phyloP scores from a whole-genome alignment of 257 asterid genomes.

The Fraxinus cuspidata region DNA sequence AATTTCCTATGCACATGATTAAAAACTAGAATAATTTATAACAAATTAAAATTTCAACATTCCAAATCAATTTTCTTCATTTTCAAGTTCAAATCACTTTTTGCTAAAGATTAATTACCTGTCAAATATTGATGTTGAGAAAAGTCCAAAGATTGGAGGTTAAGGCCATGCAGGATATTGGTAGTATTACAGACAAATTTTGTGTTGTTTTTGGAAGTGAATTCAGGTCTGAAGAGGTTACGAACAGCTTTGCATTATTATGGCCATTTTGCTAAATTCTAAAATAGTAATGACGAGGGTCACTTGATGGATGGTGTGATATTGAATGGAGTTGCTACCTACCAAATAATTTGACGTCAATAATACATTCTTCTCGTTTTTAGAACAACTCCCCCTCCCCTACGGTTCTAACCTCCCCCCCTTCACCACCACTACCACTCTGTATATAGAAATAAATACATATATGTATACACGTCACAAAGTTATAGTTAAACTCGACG shows the following conservation, averaged over 20 bases:
- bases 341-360: constrained; percentile 33
- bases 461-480: too few relatives aligned
- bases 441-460: too few relatives aligned
- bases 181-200: background rate
- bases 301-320: constrained; percentile 21
- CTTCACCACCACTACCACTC: too few relatives aligned
- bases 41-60: too few relatives aligned
- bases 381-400: too few relatives aligned
- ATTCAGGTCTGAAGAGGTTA: constrained; percentile 6
- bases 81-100: too few relatives aligned
- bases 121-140: background rate
- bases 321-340: constrained; percentile 1
- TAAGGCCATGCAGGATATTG: background rate
- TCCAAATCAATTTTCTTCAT: too few relatives aligned
- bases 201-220: constrained; percentile 1
- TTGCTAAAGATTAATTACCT: too few relatives aligned
- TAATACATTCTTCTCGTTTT: constrained; percentile 35
- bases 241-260: background rate
- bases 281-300: constrained; percentile 27
- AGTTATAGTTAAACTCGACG: too few relatives aligned
- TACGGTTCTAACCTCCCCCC: too few relatives aligned
- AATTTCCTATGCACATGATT: too few relatives aligned
- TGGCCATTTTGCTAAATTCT: constrained; percentile 12
- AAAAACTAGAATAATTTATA: too few relatives aligned
- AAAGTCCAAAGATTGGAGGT: background rate